Conservation (phyloP, 805 yeast species). For the Myxozyma sirexii region DNA sequence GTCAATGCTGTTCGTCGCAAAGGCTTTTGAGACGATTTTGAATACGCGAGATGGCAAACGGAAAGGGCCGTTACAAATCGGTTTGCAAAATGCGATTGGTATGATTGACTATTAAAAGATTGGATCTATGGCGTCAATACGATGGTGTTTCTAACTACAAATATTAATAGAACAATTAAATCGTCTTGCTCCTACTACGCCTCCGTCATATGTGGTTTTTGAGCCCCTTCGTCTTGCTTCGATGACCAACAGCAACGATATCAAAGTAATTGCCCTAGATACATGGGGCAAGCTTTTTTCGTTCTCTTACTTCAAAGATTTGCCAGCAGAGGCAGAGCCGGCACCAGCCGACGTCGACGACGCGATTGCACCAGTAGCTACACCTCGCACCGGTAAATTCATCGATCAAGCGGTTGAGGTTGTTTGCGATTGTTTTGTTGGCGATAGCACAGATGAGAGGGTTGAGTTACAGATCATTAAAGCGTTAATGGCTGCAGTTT, state of each 20-base stretch:
- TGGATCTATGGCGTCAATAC: background rate
- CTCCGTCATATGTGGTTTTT: constrained; percentile 61
- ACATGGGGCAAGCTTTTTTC: constrained; percentile 85
- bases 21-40: constrained; percentile 60
- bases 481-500: constrained; percentile 84
- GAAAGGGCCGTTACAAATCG: constrained; percentile 45
- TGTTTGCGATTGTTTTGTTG: constrained; percentile 81
- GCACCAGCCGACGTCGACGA: constrained; percentile 18
- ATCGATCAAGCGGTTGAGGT: constrained; percentile 64
- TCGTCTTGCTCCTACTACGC: constrained; percentile 40
- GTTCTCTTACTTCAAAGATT: constrained; percentile 66
- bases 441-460: constrained; percentile 87
- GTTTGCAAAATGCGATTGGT: constrained; percentile 43
- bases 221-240: constrained; percentile 71
- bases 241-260: constrained; percentile 63
- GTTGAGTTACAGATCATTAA: constrained; percentile 91
- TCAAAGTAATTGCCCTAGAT: constrained; percentile 77
- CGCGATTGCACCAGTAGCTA: constrained; percentile 32
- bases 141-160: too few relatives aligned
- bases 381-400: constrained; percentile 17
- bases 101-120: constrained; percentile 25
- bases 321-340: constrained; percentile 11
- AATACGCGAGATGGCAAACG: constrained; percentile 63
- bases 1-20: constrained; percentile 52
- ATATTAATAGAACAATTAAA: constrained; percentile 38